A percentile compares a stretch with the other conserved stretches of the same genome.
Conservation (phyloP, 2,329 filamentous ascomycete genomes). For the Phyllosticta paracitricarpa region DNA sequence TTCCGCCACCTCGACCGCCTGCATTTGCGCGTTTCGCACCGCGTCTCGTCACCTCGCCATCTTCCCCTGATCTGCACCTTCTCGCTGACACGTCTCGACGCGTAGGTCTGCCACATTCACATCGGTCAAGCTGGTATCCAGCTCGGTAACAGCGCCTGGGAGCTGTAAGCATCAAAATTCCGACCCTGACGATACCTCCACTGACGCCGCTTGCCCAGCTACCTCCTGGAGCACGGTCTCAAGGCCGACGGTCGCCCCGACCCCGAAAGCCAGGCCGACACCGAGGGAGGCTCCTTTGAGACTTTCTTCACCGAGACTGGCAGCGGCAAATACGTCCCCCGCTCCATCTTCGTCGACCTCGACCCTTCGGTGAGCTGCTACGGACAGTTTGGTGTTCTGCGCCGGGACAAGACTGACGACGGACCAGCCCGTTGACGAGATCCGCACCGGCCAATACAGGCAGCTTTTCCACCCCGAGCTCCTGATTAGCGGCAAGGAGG, state of each 20-base stretch:
- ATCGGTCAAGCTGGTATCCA: constrained; percentile 64
- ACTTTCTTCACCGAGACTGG: constrained; percentile 99
- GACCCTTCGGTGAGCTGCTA: constrained; percentile 71
- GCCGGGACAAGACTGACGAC: constrained; percentile 4
- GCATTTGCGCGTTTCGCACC: constrained; percentile 1
- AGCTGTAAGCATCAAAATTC: constrained; percentile 50
- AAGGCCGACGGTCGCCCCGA: constrained; percentile 54
- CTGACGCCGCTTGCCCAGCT: constrained; percentile 36
- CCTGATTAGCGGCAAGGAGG: constrained; percentile 99
- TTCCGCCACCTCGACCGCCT: constrained; percentile 1
- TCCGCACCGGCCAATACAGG: constrained; percentile 94
- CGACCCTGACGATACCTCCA: constrained; percentile 2
- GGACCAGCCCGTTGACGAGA: constrained; percentile 65
- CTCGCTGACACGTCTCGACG: constrained; percentile 7
- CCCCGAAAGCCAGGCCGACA: constrained; percentile 51
- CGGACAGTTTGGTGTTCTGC: neutral
- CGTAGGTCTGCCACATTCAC: constrained; percentile 55
- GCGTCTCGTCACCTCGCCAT: constrained; percentile 3
- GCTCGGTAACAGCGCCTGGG: constrained; percentile 67
- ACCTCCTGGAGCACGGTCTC: constrained; percentile 64
- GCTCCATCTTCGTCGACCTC: constrained; percentile 98
- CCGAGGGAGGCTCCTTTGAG: constrained; percentile 88
- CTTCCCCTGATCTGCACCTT: constrained; percentile 7
- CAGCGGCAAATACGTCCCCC: constrained; percentile 96
- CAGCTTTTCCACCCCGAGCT: constrained; percentile 97